A percentile compares a stretch with the other conserved stretches of the same genome.
Evolutionary conservation across 202 grass and related monocot genomes (phyloP).

Genomic region (Setaria italica): DNA sequence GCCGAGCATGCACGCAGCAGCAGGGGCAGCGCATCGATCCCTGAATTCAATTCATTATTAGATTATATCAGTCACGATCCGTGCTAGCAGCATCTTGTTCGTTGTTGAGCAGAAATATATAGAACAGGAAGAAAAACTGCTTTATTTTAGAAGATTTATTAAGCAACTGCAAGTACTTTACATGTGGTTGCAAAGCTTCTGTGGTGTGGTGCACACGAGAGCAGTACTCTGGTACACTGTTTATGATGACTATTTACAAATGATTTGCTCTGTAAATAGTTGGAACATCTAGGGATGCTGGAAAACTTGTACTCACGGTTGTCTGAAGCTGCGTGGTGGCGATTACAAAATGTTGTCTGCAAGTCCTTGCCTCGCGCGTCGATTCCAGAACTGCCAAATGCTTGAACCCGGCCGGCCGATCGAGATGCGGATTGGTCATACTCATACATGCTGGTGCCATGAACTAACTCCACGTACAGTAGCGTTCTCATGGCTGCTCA

Average conservation of each 20-base stretch:
- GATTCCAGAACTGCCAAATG: slow-evolving; percentile 31
- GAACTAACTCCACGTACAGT: slow-evolving; percentile 40
- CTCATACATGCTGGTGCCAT: neutral
- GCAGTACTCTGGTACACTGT: neutral
- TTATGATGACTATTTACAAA: slow-evolving; percentile 20
- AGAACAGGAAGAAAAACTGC: neutral
- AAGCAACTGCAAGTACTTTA: neutral
- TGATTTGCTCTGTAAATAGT: slow-evolving; percentile 37
- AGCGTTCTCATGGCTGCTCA: neutral
- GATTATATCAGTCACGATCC: neutral
- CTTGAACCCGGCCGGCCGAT: slow-evolving; percentile 1
- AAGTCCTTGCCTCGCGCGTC: slow-evolving; percentile 23
- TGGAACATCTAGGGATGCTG: slow-evolving; percentile 54
- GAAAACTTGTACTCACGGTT: slow-evolving; percentile 47
- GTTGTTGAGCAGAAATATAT: neutral
- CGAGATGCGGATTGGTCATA: slow-evolving; percentile 15
- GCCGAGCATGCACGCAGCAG: neutral
- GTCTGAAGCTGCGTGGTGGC: slow-evolving; percentile 37
- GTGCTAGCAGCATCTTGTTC: neutral
- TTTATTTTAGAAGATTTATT: neutral
- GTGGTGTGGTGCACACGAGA: neutral
- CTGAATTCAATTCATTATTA: neutral
- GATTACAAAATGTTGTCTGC: slow-evolving; percentile 15
- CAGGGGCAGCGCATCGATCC: slow-evolving; percentile 28
- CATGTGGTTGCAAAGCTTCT: slow-evolving; percentile 6